phyloP scores from a whole-genome alignment of 768 basidiomycete genomes.

The Tremella fuciformis region DNA sequence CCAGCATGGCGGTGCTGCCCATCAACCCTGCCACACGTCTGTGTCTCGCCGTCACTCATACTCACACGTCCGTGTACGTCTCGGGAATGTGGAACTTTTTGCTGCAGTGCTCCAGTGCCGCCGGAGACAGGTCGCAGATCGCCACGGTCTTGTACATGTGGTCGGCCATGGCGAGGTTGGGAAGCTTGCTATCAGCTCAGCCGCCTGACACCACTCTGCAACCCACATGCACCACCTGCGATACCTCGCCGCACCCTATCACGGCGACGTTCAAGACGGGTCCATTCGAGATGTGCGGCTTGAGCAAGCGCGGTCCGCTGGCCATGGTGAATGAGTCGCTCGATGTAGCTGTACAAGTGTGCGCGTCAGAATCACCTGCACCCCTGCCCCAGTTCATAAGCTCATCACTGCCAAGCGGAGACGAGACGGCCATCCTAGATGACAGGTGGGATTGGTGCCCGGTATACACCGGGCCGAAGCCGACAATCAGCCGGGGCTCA shows the following conservation, averaged over 20 bases:
- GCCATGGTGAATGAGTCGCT: no score
- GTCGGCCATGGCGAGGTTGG: conserved; percentile 4
- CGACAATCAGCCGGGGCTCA: no score
- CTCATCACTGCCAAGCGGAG: no score
- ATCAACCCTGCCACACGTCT: not conserved
- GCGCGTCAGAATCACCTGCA: no score
- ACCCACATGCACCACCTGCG: conserved; percentile 7
- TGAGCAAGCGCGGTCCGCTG: not conserved
- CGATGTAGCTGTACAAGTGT: no score
- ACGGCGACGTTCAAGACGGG: conserved; percentile 6
- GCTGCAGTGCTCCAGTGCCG: not conserved
- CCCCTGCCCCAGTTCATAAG: no score
- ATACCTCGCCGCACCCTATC: conserved; percentile 8
- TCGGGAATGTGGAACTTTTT: not conserved
- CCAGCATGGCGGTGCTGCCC: conserved; percentile 25
- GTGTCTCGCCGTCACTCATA: not conserved
- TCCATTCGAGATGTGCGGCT: not conserved
- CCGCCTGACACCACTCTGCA: not conserved
- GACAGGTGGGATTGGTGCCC: no score
- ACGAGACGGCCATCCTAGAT: no score
- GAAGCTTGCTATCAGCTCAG: not conserved
- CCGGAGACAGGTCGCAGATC: conserved; percentile 4
- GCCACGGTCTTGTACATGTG: conserved; percentile 9
- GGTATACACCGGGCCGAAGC: no score
- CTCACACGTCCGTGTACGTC: conserved; percentile 5